phyloP scores from a whole-genome alignment of 768 basidiomycete genomes.

The Amanita rimosa region DNA sequence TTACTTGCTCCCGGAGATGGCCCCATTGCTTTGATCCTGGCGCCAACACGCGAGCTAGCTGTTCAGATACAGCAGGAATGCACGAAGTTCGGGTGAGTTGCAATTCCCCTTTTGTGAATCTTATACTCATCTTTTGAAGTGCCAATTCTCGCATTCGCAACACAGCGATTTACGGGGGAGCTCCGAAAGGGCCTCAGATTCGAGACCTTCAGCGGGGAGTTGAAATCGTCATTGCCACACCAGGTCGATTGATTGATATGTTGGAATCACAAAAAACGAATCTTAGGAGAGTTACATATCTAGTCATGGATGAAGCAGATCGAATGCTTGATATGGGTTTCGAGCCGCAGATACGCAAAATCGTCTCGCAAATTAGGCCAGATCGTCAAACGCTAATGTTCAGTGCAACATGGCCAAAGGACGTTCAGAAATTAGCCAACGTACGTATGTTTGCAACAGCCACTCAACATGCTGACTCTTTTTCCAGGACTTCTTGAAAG shows the following conservation, averaged over 20 bases:
- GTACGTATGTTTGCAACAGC: slow-evolving; percentile 24
- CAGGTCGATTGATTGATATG: slow-evolving; percentile 98
- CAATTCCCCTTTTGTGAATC: background rate
- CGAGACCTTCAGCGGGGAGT: slow-evolving; percentile 95
- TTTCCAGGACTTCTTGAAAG: slow-evolving; percentile 80
- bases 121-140: slow-evolving; percentile 21
- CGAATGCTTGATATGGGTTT: slow-evolving; percentile 99
- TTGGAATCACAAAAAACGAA: slow-evolving; percentile 95
- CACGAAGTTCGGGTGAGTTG: slow-evolving; percentile 84
- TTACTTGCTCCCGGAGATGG: slow-evolving; percentile 90
- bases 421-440: slow-evolving; percentile 94
- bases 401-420: slow-evolving; percentile 99
- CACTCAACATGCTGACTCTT: background rate
- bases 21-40: slow-evolving; percentile 92
- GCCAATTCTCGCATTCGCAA: slow-evolving; percentile 93
- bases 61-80: slow-evolving; percentile 99
- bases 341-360: slow-evolving; percentile 98
- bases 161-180: slow-evolving; percentile 98
- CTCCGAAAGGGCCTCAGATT: slow-evolving; percentile 97
- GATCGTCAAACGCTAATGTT: slow-evolving; percentile 99
- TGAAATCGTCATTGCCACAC: slow-evolving; percentile 99
- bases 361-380: slow-evolving; percentile 92
- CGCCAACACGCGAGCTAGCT: slow-evolving; percentile 95
- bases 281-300: slow-evolving; percentile 89
- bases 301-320: slow-evolving; percentile 99